Evolutionary conservation across 2,329 filamentous ascomycete genomes (phyloP).

Genomic region (Colletotrichum coccodes): DNA sequence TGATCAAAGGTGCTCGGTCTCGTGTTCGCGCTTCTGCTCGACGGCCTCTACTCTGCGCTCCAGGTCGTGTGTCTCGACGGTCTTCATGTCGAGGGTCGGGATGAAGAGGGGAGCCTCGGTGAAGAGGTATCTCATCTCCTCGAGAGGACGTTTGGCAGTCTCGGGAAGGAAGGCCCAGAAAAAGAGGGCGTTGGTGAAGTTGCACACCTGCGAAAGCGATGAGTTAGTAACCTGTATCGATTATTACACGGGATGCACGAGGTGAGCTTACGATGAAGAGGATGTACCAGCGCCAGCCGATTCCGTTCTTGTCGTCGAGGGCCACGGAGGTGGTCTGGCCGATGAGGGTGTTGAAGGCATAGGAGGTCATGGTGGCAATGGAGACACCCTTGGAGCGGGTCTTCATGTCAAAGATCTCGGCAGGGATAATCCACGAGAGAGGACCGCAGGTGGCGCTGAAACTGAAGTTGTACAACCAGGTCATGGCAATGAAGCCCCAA

Average conservation of each 20-base stretch:
- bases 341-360: constrained; percentile 83
- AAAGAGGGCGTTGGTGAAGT: constrained; percentile 58
- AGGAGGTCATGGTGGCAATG: constrained; percentile 77
- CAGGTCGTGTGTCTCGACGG: constrained; percentile 58
- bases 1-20: constrained; percentile 18
- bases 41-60: constrained; percentile 68
- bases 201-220: constrained; percentile 58
- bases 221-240: neutral
- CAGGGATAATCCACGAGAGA: constrained; percentile 68
- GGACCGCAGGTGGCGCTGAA: constrained; percentile 79
- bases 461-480: constrained; percentile 84
- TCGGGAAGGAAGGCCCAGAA: constrained; percentile 76
- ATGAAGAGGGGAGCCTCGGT: constrained; percentile 73
- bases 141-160: constrained; percentile 70
- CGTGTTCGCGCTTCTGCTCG: constrained; percentile 55
- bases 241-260: neutral
- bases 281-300: constrained; percentile 60
- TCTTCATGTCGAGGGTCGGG: constrained; percentile 61
- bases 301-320: constrained; percentile 50
- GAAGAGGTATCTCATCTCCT: constrained; percentile 76
- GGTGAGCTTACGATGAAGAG: constrained; percentile 48
- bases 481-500: constrained; percentile 79
- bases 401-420: constrained; percentile 82
- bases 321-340: constrained; percentile 73
- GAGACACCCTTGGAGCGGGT: constrained; percentile 80